Evolutionary conservation across 1,139 yeast species (phyloP), one percentile per base, ranked within the genome.

Genomic region (Candida pseudoviswanathii): DNA sequence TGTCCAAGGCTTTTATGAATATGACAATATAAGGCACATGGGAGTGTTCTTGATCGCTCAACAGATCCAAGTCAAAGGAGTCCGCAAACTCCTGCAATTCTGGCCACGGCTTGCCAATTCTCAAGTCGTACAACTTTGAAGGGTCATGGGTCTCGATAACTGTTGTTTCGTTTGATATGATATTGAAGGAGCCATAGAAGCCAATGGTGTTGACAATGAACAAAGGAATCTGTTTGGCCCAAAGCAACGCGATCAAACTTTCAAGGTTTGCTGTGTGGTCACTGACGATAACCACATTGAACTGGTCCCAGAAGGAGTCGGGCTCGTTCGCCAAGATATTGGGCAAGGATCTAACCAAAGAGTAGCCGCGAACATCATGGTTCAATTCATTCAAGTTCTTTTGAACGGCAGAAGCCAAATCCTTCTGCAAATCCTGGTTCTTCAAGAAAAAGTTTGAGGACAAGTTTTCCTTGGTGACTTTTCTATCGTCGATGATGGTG

Each of bases 101-200:
- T 0, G 75, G 70, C 97, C 97, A 94, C 1, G 96, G 94, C 3
- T 62, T 54, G 52, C 85, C 86, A 3, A 92, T 69, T 45, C 97
- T 71, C 49, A 92, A 70, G 59, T 90, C 97, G 34, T 78, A 82
- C 3, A 85, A 63, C 8, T 80, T 71, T 39, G 84, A 82, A 1
- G 81, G 79, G 41, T 84, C 84, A 65, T 92, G 97, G 0, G 96
- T 82, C 57, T 92, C 95, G 16, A 89, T 71, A 0, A 89, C 81
- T 3, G 86, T 81, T 21, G 81, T 80, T 52, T 81, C 85, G 41
- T 69, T 67, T 7, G 75, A 61, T 31, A 81, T 68, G 3, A 88
- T 61, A 42, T 84, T 73, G 5, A 89, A 60, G n/a, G 77, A 69
- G 0, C 94, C 95, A 61, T 82, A 88, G 57, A 86, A 85, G 0